These are phyloP conservation scores for Tolypocladium ophioglossoides DNA, from an alignment of 2,329 filamentous ascomycete genomes.

Conservation along the genomic window DNA sequence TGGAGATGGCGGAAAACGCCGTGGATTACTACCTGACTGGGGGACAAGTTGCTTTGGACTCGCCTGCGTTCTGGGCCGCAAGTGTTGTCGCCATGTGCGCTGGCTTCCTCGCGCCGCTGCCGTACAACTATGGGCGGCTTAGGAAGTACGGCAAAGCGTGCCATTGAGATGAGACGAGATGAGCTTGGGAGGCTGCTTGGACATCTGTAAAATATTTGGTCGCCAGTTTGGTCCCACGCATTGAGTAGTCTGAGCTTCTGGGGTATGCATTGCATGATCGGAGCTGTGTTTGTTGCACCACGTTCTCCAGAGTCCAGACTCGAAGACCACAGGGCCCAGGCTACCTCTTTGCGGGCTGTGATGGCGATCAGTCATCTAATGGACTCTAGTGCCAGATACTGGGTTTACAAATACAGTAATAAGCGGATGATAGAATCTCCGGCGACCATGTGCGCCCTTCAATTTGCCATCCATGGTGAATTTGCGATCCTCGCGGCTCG, in stretches of 20 bases:
- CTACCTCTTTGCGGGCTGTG: background rate
- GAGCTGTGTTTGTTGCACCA: background rate
- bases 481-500: too few species aligned
- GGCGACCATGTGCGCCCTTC: background rate
- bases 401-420: background rate
- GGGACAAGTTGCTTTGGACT: constrained; percentile 33
- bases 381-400: too few species aligned
- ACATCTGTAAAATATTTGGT: too few species aligned
- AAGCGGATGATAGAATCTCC: background rate
- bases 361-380: background rate
- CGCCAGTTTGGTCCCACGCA: background rate
- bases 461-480: background rate
- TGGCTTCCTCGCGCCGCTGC: constrained; percentile 37
- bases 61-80: constrained; percentile 40
- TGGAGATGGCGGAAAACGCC: constrained; percentile 43
- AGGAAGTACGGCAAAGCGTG: constrained; percentile 37
- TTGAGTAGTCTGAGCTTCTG: background rate
- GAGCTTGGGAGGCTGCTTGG: background rate
- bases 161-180: constrained; percentile 20
- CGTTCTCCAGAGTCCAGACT: background rate
- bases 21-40: constrained; percentile 47
- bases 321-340: background rate
- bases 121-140: constrained; percentile 41
- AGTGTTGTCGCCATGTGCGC: constrained; percentile 32
- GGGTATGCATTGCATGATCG: background rate